Percentiles rank a stretch among this genome's conserved stretches.
Evolutionary conservation across 23 red algal species (phyloP).

Genomic region (Cyanidioschyzon merolae): DNA sequence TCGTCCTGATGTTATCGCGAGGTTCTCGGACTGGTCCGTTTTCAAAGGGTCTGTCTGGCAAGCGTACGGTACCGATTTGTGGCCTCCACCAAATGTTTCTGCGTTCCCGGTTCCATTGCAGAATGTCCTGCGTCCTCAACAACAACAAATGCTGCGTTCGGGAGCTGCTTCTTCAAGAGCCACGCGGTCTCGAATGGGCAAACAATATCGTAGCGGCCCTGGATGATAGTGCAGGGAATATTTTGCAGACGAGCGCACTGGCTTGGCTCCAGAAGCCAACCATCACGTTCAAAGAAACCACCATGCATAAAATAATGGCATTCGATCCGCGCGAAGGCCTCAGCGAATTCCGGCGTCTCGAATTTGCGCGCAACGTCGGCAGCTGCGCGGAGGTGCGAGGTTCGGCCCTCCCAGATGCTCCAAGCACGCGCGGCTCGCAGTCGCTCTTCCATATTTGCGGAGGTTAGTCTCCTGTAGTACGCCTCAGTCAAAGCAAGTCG

Average conservation of each 20-base stretch:
- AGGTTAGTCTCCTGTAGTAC: constrained; percentile 33
- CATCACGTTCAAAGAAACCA: constrained; percentile 45
- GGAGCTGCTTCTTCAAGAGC: constrained; percentile 31
- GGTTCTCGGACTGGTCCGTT: too few relatives aligned
- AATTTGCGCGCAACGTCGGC: not conserved
- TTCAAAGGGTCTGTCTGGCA: too few relatives aligned
- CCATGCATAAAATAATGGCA: constrained; percentile 57
- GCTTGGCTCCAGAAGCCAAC: constrained; percentile 31
- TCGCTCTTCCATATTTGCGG: constrained; percentile 27
- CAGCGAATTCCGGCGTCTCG: constrained; percentile 41
- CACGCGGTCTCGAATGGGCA: constrained; percentile 46
- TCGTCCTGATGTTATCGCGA: too few relatives aligned
- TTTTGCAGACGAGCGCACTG: constrained; percentile 42
- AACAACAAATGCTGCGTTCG: constrained; percentile 23
- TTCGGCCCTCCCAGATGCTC: constrained; percentile 43
- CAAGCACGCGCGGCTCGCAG: constrained; percentile 39
- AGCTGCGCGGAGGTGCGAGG: constrained; percentile 27
- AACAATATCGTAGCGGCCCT: constrained; percentile 59
- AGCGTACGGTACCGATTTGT: constrained; percentile 4
- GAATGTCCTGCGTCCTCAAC: constrained; percentile 60
- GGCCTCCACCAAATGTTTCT: constrained; percentile 30
- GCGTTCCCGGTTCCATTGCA: constrained; percentile 50
- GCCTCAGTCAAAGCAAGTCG: constrained; percentile 21
- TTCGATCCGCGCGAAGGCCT: constrained; percentile 52
- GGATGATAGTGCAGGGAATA: constrained; percentile 38